These are phyloP conservation scores for Paramecium tetraurelia DNA, from an alignment of 73 alveolate species.

Conservation along the genomic window DNA sequence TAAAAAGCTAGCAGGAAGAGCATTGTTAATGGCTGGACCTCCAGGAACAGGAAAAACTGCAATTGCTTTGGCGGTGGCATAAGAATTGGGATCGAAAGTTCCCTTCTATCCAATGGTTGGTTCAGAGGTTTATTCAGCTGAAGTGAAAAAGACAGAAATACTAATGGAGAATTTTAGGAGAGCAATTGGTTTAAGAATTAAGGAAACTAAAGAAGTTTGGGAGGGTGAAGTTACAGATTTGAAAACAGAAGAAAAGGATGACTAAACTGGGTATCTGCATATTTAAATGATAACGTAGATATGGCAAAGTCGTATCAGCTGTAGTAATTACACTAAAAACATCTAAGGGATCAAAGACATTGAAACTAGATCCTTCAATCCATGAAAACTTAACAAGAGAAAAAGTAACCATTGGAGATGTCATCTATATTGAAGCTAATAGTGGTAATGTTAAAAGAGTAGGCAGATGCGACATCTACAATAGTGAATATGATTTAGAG, in stretches of 20 bases:
- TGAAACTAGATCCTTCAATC: slow-evolving; percentile 98
- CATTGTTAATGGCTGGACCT: slow-evolving; percentile 98
- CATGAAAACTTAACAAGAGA: slow-evolving; percentile 98
- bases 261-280: slow-evolving; percentile 76
- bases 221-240: slow-evolving; percentile 99
- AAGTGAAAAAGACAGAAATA: slow-evolving; percentile 99
- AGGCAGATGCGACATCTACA: slow-evolving; percentile 98
- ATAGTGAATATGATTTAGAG: slow-evolving; percentile 99
- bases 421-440: slow-evolving; percentile 99
- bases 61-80: slow-evolving; percentile 97
- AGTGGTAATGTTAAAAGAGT: slow-evolving; percentile 99
- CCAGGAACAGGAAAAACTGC: slow-evolving; percentile 99
- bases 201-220: slow-evolving; percentile 99
- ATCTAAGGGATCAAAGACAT: slow-evolving; percentile 96
- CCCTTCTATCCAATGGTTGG: slow-evolving; percentile 99
- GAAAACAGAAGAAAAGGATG: slow-evolving; percentile 98
- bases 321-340: slow-evolving; percentile 93
- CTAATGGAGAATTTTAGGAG: slow-evolving; percentile 99
- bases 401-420: slow-evolving; percentile 99
- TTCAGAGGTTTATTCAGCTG: slow-evolving; percentile 98
- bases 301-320: slow-evolving; percentile 91
- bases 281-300: neutral
- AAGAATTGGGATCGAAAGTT: slow-evolving; percentile 99
- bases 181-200: slow-evolving; percentile 98
- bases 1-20: slow-evolving; percentile 99